A percentile compares a stretch with the other conserved stretches of the same genome.
Evolutionary conservation across 2,329 filamentous ascomycete genomes (phyloP).

Genomic region (Penicillium sp.): DNA sequence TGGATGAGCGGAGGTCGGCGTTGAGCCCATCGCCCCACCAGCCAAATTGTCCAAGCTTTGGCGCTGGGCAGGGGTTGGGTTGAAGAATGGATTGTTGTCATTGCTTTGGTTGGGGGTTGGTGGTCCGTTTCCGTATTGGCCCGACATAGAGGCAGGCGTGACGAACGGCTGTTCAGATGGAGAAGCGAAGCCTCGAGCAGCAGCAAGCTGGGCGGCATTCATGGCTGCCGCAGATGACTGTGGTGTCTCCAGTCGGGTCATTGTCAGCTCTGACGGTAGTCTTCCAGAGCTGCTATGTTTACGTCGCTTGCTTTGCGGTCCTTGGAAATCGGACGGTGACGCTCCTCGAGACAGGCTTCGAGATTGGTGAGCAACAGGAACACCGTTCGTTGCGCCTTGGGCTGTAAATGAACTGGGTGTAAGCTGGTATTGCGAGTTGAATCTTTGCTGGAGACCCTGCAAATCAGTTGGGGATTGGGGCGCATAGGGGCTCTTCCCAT

Average conservation of each 20-base stretch:
- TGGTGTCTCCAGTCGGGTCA: conserved; percentile 76
- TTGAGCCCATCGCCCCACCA: conserved; percentile 68
- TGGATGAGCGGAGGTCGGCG: conserved; percentile 70
- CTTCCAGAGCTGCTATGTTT: conserved; percentile 73
- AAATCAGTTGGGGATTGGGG: conserved; percentile 58
- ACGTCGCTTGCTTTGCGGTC: conserved; percentile 74
- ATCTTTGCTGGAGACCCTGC: conserved; percentile 58
- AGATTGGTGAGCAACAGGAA: conserved; percentile 55
- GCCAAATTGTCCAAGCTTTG: conserved; percentile 67
- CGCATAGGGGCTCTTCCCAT: conserved; percentile 28
- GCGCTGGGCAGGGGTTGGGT: conserved; percentile 56
- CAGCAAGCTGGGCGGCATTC: conserved; percentile 45
- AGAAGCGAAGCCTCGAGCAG: conserved; percentile 37
- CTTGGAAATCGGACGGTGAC: conserved; percentile 67
- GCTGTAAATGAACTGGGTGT: conserved; percentile 43
- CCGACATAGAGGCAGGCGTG: conserved; percentile 44
- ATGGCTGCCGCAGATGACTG: conserved; percentile 45
- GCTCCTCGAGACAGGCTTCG: conserved; percentile 70
- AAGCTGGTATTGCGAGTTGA: conserved; percentile 46
- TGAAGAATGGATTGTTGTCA: conserved; percentile 61
- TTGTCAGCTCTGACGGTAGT: conserved; percentile 72
- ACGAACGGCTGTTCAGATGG: conserved; percentile 51
- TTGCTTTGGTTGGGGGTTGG: conserved; percentile 65
- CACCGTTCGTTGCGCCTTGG: conserved; percentile 40
- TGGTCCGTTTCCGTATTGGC: conserved; percentile 60